Base-by-base conservation (phyloP, 2,329 filamentous ascomycete genomes). In the Juglanconis juglandina region DNA sequence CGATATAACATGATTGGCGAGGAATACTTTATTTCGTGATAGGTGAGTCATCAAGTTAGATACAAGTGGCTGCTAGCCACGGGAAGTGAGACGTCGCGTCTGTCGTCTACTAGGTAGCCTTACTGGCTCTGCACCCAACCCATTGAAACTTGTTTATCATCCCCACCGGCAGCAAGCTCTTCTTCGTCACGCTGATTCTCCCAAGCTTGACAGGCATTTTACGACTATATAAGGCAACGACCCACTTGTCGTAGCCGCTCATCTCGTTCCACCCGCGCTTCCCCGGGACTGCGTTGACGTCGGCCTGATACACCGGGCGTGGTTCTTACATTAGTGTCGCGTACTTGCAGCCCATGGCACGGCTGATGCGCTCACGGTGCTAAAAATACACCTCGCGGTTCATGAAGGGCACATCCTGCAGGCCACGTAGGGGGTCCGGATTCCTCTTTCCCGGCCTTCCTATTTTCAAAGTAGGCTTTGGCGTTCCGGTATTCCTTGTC, bases 141-240 rank as follows among this genome's bases (percentile, higher is more conserved):
- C 75, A 77, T 63, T 73, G 68, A 49, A 70, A 72, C 61, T 69
- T 69, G 62, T 70, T 74, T 67, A 77, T 69, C 66, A 77, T 66
- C 4, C 75, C 75, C 65, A 74, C 73, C 7, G 77, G 76, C 60
- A 79, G 62, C 54, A 78, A 56, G 1, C 73, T 73, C 50, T 69
- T 66, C 60, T 77, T 74, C 4, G 76, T 75, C 53, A 79, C 68
- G 35, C 69, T 69, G 56, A 77, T 58, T 1, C 75, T 73, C 0
- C 76, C 76, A 70, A 78, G 78, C 42, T 67, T 68, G 57, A 71
- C 67, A 50, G 70, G 70, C 68, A 78, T 71, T 58, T 77, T 75
- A 14, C 68, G 65, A 0, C 68, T 72, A 68, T 78, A 77, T 33
- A 78, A 64, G 57, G 68, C 65, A 50, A 69, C 68, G 9, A 75